Conservation (phyloP, 257 asterid genomes). For the Cinchona pubescens region DNA sequence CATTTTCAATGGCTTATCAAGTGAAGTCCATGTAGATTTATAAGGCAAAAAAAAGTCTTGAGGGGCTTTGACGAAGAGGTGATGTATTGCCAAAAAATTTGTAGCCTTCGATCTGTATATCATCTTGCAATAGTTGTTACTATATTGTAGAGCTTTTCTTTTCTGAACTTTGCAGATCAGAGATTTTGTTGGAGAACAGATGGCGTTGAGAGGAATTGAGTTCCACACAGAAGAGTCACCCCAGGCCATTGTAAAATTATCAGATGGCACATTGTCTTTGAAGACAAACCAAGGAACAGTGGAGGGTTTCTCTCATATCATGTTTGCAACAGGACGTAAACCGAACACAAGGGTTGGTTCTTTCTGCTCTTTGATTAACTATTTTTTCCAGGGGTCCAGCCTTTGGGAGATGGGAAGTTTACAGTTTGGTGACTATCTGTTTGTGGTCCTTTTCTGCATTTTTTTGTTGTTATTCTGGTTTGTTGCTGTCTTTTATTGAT, state of each 20-base stretch:
- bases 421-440: not conserved
- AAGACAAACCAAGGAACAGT: slow-evolving; percentile 83
- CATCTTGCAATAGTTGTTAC: not conserved
- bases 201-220: slow-evolving; percentile 83
- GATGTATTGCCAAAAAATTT: not conserved
- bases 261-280: slow-evolving; percentile 75
- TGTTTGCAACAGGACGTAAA: slow-evolving; percentile 92
- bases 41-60: slow-evolving; percentile 82
- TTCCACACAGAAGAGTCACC: slow-evolving; percentile 84
- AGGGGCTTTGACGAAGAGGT: slow-evolving; percentile 99
- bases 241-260: slow-evolving; percentile 67
- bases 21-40: slow-evolving; percentile 87
- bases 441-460: not conserved
- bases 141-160: slow-evolving; percentile 16
- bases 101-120: too few relatives aligned
- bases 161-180: slow-evolving; percentile 59
- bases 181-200: slow-evolving; percentile 88
- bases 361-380: not conserved
- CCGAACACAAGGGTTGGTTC: slow-evolving; percentile 74
- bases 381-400: not conserved
- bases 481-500: not conserved
- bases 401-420: not conserved
- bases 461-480: not conserved
- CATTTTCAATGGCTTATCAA: slow-evolving; percentile 84
- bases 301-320: slow-evolving; percentile 87